phyloP scores from a whole-genome alignment of 163 green algal species.

The Chloromonas sp. region DNA sequence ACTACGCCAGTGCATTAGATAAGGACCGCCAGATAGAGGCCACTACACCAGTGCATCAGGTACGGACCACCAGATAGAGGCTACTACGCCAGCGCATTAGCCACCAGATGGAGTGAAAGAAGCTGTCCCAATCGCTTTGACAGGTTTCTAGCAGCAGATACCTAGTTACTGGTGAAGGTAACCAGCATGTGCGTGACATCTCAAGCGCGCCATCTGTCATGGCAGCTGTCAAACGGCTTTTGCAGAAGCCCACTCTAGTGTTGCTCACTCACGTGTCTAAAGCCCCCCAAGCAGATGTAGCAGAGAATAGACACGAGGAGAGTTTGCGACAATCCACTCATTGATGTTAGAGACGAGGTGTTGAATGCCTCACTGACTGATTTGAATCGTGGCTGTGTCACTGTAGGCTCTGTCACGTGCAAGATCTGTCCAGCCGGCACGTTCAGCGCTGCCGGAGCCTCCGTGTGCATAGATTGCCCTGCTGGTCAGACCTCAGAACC shows the following conservation, averaged over 20 bases:
- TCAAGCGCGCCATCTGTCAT: no score
- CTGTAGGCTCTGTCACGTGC: not conserved
- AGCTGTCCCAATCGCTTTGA: not conserved
- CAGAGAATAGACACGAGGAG: not conserved
- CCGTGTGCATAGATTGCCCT: not conserved
- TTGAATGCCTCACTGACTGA: no score
- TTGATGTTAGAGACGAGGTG: no score
- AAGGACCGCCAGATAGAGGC: not conserved
- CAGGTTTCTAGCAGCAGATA: not conserved
- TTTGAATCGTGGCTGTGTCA: not conserved
- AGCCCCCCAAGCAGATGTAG: not conserved
- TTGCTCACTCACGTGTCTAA: not conserved
- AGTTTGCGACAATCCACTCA: no score
- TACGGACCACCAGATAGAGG: not conserved
- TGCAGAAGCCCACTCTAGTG: not conserved
- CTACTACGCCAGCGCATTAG: not conserved
- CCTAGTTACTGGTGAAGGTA: no score
- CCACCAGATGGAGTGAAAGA: no score
- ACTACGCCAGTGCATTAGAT: not conserved
- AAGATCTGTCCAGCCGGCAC: slow-evolving; percentile 4
- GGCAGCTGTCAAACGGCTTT: not conserved
- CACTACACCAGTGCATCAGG: not conserved
- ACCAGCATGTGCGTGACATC: no score
- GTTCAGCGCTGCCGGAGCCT: not conserved
- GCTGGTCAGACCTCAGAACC: not conserved